Percentiles rank a stretch among this genome's conserved stretches.
phyloP scores from a whole-genome alignment of 2,329 filamentous ascomycete genomes.

The Verticillium nubilum region DNA sequence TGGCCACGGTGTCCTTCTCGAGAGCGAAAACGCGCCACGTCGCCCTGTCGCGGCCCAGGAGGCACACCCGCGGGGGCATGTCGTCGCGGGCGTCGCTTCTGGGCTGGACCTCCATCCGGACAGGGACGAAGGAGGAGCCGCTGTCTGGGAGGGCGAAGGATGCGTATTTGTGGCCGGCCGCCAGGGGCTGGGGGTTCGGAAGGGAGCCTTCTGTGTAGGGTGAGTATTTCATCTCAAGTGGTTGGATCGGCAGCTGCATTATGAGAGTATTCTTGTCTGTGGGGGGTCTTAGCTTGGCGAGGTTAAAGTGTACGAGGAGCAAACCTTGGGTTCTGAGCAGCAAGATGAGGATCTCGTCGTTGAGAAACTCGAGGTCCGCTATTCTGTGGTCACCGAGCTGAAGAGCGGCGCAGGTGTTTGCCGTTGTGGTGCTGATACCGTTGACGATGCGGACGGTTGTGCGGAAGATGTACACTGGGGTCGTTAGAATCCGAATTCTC shows the following conservation, averaged over 20 bases:
- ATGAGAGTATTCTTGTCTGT: slow-evolving; percentile 21
- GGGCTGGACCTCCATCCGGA: slow-evolving; percentile 47
- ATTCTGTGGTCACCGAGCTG: slow-evolving; percentile 37
- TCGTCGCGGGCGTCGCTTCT: slow-evolving; percentile 36
- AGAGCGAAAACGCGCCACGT: slow-evolving; percentile 43
- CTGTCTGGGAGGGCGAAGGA: slow-evolving; percentile 14
- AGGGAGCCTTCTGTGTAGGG: slow-evolving; percentile 22
- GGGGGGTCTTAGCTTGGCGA: too few relatives aligned
- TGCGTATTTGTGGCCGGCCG: not conserved
- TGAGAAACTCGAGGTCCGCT: slow-evolving; percentile 63
- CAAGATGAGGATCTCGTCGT: slow-evolving; percentile 51
- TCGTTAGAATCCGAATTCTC: not conserved
- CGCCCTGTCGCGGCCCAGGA: slow-evolving; percentile 42
- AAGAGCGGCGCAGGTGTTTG: slow-evolving; percentile 33
- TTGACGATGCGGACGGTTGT: slow-evolving; percentile 47
- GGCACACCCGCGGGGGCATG: slow-evolving; percentile 42
- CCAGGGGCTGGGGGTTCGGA: not conserved
- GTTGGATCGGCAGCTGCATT: slow-evolving; percentile 29
- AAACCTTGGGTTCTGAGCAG: not conserved
- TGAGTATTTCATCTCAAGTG: slow-evolving; percentile 28
- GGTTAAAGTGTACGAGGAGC: too few relatives aligned
- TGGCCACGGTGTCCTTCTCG: not conserved
- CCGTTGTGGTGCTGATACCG: slow-evolving; percentile 47
- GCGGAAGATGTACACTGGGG: slow-evolving; percentile 52
- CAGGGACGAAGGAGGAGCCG: slow-evolving; percentile 30